Evolutionary conservation across 2,329 filamentous ascomycete genomes (phyloP).

Genomic region (Cercospora sesami): DNA sequence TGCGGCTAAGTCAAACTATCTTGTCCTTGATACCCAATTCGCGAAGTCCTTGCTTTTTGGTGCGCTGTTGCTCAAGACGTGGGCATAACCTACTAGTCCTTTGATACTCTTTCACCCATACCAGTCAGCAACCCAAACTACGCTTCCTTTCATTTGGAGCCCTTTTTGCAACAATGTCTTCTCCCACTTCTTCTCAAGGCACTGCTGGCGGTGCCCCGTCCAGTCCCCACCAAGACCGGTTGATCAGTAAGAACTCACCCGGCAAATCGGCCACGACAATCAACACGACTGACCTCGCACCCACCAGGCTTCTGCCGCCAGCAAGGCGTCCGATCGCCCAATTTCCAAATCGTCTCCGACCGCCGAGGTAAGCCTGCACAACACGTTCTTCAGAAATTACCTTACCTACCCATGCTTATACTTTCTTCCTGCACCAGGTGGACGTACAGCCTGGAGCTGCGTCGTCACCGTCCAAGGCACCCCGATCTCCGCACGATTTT

Average conservation of each 20-base stretch:
- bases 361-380: slow-evolving; percentile 61
- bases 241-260: slow-evolving; percentile 35
- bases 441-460: slow-evolving; percentile 88
- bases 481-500: slow-evolving; percentile 72
- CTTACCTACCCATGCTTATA: background rate
- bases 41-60: slow-evolving; percentile 29
- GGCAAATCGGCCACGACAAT: background rate
- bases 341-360: slow-evolving; percentile 71
- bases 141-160: background rate
- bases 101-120: slow-evolving; percentile 16
- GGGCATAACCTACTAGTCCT: slow-evolving; percentile 26
- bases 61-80: slow-evolving; percentile 22
- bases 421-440: slow-evolving; percentile 56
- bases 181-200: slow-evolving; percentile 24
- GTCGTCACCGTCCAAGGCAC: slow-evolving; percentile 69
- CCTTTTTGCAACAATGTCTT: slow-evolving; percentile 24
- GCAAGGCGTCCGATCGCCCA: slow-evolving; percentile 30
- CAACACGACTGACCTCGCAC: background rate
- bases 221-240: slow-evolving; percentile 37
- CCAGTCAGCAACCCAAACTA: slow-evolving; percentile 17
- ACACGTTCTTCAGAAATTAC: background rate
- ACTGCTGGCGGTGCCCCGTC: slow-evolving; percentile 19
- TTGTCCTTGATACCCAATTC: slow-evolving; percentile 34
- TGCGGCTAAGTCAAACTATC: slow-evolving; percentile 34
- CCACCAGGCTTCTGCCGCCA: slow-evolving; percentile 35